Conservation (phyloP, 441 rosid genomes). For the Adansonia grandidieri region DNA sequence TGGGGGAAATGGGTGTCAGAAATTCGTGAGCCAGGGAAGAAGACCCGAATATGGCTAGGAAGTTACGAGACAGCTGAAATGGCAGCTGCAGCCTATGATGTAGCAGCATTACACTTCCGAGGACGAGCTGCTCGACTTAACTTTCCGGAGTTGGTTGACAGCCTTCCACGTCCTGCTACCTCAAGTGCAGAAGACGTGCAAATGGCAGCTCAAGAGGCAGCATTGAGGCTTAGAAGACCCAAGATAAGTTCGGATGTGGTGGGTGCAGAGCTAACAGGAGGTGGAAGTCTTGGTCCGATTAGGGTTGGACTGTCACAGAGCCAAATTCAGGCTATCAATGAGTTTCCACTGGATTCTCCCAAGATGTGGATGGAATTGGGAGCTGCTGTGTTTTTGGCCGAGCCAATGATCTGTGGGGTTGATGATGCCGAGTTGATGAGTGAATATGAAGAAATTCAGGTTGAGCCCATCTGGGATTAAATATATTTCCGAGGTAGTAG, state of each 20-base stretch:
- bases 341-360: constrained; percentile 81
- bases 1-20: constrained; percentile 99
- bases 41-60: constrained; percentile 82
- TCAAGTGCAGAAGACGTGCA: constrained; percentile 63
- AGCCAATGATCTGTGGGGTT: constrained; percentile 1
- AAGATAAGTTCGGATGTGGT: constrained; percentile 17
- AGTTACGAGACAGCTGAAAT: constrained; percentile 83
- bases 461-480: constrained; percentile 32
- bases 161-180: constrained; percentile 58
- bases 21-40: constrained; percentile 84
- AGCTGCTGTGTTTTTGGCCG: constrained; percentile 26
- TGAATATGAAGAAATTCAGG: constrained; percentile 21
- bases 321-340: constrained; percentile 82
- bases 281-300: constrained; percentile 29
- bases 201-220: constrained; percentile 75
- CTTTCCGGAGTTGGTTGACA: constrained; percentile 53
- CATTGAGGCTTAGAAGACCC: constrained; percentile 37
- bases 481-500: not conserved
- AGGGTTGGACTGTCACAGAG: constrained; percentile 65
- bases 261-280: constrained; percentile 21
- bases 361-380: constrained; percentile 60
- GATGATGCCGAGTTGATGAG: not conserved
- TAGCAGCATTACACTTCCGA: constrained; percentile 69
- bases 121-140: constrained; percentile 68
- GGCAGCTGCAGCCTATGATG: constrained; percentile 91